Evolutionary conservation across 768 basidiomycete species (phyloP).

Genomic region (Lentinula raphanica): DNA sequence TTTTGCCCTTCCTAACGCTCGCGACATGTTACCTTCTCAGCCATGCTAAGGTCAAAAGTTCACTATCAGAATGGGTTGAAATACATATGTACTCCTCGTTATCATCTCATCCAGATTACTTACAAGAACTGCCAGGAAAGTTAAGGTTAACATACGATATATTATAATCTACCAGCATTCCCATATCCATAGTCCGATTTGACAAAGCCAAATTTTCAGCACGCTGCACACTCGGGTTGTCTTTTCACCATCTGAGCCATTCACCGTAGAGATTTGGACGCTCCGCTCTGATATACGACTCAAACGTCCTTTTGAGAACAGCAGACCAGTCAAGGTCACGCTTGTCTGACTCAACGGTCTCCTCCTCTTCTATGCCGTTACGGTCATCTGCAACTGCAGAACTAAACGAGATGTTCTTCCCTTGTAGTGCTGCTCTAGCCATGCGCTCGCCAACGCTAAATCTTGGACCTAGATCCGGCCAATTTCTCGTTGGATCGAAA

Average conservation of each 20-base stretch:
- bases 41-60: background rate
- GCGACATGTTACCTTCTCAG: too few species aligned
- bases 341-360: constrained; percentile 52
- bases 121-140: background rate
- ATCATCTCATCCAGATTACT: background rate
- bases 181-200: background rate
- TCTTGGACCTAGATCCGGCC: constrained; percentile 79
- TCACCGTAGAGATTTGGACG: constrained; percentile 50
- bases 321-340: constrained; percentile 81
- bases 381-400: background rate
- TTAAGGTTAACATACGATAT: constrained; percentile 1
- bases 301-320: constrained; percentile 92
- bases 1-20: too few species aligned
- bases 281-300: constrained; percentile 82
- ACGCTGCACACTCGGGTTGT: background rate
- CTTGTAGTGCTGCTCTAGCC: constrained; percentile 42
- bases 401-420: constrained; percentile 17
- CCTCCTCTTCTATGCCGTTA: constrained; percentile 18
- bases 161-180: background rate
- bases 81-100: background rate
- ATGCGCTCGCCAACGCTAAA: constrained; percentile 72
- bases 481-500: constrained; percentile 84
- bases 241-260: background rate
- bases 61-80: background rate
- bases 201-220: background rate